Evolutionary conservation across 208 protist genomes (phyloP).

Genomic region (Angomonas desouzai): DNA sequence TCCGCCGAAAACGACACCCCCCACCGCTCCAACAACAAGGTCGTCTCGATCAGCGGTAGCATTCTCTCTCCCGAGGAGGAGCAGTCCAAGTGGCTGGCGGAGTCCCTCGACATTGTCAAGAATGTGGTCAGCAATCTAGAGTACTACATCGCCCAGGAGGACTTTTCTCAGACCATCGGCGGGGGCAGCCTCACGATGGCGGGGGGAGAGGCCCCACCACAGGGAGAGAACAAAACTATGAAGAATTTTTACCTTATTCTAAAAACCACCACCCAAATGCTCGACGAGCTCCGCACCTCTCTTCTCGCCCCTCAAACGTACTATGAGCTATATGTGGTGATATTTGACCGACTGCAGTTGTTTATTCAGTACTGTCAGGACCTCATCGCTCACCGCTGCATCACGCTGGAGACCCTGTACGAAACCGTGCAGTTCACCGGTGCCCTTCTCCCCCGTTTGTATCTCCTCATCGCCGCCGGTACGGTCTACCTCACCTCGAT

Average conservation of each 20-base stretch:
- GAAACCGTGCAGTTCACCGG: conserved; percentile 97
- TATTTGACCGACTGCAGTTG: conserved; percentile 89
- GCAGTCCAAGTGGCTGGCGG: conserved; percentile 89
- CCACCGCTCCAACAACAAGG: not conserved
- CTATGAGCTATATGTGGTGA: conserved; percentile 96
- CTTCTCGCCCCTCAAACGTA: conserved; percentile 96
- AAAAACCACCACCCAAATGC: conserved; percentile 77
- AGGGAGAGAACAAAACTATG: conserved; percentile 15
- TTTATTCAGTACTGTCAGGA: conserved; percentile 88
- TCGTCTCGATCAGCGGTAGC: conserved; percentile 48
- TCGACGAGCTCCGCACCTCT: conserved; percentile 94
- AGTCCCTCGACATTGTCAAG: conserved; percentile 65
- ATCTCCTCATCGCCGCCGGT: conserved; percentile 96
- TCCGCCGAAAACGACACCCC: not conserved
- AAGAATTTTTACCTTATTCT: conserved; percentile 5
- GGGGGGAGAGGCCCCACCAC: conserved; percentile 23
- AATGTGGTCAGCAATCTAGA: conserved; percentile 69
- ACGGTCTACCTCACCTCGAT: conserved; percentile 93
- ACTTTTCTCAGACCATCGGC: conserved; percentile 6
- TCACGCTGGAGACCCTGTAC: conserved; percentile 91
- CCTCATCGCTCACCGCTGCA: conserved; percentile 7
- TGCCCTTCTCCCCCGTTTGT: conserved; percentile 98
- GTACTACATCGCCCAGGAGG: conserved; percentile 39
- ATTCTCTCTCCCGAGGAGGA: conserved; percentile 85
- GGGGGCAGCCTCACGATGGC: conserved; percentile 44